Conservation (phyloP, 176 grass and related monocot genomes). For the Phoenix dactylifera region DNA sequence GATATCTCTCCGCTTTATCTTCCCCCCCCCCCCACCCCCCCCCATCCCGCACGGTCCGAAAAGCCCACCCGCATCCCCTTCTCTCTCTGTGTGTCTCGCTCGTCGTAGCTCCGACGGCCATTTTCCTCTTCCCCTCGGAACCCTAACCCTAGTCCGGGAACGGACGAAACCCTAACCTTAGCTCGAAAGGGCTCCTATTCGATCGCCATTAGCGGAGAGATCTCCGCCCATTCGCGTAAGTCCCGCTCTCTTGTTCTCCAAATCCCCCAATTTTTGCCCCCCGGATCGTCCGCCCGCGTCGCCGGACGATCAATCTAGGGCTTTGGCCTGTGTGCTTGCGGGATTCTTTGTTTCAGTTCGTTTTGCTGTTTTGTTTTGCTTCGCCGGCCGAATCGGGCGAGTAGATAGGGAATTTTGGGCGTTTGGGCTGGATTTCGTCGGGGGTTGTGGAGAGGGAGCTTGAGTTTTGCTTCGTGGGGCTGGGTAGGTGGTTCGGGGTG, state of each 20-base stretch:
- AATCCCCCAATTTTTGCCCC: background rate
- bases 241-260: background rate
- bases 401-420: too few species aligned
- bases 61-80: slow-evolving; percentile 16
- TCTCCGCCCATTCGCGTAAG: slow-evolving; percentile 1
- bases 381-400: too few species aligned
- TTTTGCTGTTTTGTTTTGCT: too few species aligned
- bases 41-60: background rate
- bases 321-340: background rate
- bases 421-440: too few species aligned
- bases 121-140: background rate
- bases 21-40: slow-evolving; percentile 6
- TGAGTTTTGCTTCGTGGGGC: too few species aligned
- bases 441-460: too few species aligned
- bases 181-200: background rate
- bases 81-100: slow-evolving; percentile 13
- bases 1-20: slow-evolving; percentile 20
- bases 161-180: slow-evolving; percentile 11
- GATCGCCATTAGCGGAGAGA: background rate
- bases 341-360: background rate
- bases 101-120: slow-evolving; percentile 32
- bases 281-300: too few species aligned
- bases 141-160: background rate
- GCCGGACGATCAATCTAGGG: background rate
- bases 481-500: too few species aligned